Evolutionary conservation across 2,329 filamentous ascomycete genomes (phyloP), one percentile per base, ranked within the genome.

Genomic region (Daldinia eschscholtzii): DNA sequence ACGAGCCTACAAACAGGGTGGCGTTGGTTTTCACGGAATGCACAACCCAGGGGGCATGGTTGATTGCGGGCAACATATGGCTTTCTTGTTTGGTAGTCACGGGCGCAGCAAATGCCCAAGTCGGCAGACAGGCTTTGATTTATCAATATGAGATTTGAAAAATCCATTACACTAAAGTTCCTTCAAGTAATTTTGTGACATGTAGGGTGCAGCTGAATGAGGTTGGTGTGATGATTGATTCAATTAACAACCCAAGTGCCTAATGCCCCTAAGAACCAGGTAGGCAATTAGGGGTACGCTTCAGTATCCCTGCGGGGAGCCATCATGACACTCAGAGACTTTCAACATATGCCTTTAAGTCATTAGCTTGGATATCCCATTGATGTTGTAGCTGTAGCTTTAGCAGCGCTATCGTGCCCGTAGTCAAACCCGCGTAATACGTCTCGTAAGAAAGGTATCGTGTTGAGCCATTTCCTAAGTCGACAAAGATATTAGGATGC

Each of bases 391-490:
- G 56, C 52, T 66, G 52, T 2, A 59, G 53, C 35, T 65, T 62
- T 9, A 73, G 41, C 9, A 73, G 44, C 7, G 64, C 65, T 7
- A 77, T 65, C 6, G 50, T 28, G 4, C 59, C 64, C 6, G 72
- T 74, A 6, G 61, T 15, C 41, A 70, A 62, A 4, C 71, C 73
- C 6, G 68, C 48, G 48, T 76, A 77, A 46, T 75, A 77, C 18
- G 75, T 76, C 64, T 76, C 76, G 53, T 75, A 77, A 18, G 74
- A 76, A 9, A 77, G 56, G 44, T 75, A 73, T 35, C 71, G 64
- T 6, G 76, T 76, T 13, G 68, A 67, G 2, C 68, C 71, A 26
- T 72, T 57, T 2, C 71, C 74, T n/a, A 67, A 28, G 12, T 71
- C 69, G 18, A 74, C 67, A 18, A 77, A 64, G 13, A 77, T 70